These are phyloP conservation scores for Bertia moriformis DNA, from an alignment of 2,329 filamentous ascomycete species.

Conservation along the genomic window DNA sequence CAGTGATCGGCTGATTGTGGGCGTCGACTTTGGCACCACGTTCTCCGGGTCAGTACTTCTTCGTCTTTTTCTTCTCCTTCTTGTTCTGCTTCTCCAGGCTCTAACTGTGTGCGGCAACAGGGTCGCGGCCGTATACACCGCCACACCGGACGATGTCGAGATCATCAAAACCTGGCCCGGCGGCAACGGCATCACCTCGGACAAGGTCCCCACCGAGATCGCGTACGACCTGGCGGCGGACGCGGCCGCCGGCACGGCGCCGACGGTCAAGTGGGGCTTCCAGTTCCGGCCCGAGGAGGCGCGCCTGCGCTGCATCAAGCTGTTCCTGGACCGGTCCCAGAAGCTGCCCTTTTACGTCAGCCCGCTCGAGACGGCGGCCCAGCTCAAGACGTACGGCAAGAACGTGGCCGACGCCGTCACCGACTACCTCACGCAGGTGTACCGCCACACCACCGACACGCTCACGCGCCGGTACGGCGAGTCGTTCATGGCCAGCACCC, in stretches of 20 bases:
- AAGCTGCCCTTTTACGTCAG: conserved; percentile 71
- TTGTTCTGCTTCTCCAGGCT: neutral
- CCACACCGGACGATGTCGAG: conserved; percentile 65
- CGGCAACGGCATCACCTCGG: conserved; percentile 72
- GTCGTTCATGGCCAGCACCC: conserved; percentile 63
- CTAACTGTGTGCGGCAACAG: conserved; percentile 16
- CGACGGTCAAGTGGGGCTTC: conserved; percentile 62
- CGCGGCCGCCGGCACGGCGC: conserved; percentile 21
- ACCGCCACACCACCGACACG: conserved; percentile 66
- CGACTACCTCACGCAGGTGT: conserved; percentile 65
- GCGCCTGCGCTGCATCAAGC: conserved; percentile 67
- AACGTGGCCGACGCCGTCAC: conserved; percentile 67
- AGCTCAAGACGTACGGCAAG: conserved; percentile 60
- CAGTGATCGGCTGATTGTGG: conserved; percentile 57
- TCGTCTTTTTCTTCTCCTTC: conserved; percentile 1
- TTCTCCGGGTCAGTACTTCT: conserved; percentile 51
- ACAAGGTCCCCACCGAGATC: conserved; percentile 74
- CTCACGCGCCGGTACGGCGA: conserved; percentile 62
- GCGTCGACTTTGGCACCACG: conserved; percentile 74
- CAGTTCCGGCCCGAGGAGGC: conserved; percentile 68
- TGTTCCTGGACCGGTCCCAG: conserved; percentile 68
- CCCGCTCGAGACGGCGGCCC: conserved; percentile 61
- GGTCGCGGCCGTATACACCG: conserved; percentile 61
- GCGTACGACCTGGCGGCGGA: conserved; percentile 32
- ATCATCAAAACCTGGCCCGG: conserved; percentile 78